These are phyloP conservation scores for Pseudozyma sp. DNA, from an alignment of 1,284 basidiomycete genomes.

Conservation along the genomic window DNA sequence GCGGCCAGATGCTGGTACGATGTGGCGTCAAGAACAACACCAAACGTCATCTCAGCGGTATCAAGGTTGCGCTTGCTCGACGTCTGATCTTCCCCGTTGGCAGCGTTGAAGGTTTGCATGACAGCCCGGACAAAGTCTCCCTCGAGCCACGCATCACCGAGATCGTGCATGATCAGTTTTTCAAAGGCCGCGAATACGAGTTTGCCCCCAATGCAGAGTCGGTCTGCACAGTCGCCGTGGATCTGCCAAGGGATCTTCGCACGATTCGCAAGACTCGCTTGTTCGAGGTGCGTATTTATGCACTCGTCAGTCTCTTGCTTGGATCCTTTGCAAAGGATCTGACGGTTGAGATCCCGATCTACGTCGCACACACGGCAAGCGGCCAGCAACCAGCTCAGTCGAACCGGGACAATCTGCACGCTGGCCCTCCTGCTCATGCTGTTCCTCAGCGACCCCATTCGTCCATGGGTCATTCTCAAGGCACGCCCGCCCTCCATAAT, in stretches of 20 bases:
- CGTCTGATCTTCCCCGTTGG: constrained; percentile 60
- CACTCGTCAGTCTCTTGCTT: constrained; percentile 52
- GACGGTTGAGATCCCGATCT: constrained; percentile 59
- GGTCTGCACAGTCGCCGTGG: constrained; percentile 55
- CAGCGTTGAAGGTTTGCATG: constrained; percentile 44
- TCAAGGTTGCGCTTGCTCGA: constrained; percentile 57
- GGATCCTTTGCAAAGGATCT: constrained; percentile 64
- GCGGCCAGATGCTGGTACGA: constrained; percentile 54
- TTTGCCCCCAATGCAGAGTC: constrained; percentile 56
- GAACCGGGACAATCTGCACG: constrained; percentile 14
- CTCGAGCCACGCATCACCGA: constrained; percentile 63
- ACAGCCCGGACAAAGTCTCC: constrained; percentile 39
- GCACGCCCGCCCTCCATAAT: constrained; percentile 12
- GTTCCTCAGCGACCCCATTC: constrained; percentile 40
- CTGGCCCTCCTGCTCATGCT: constrained; percentile 12
- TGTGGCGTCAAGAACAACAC: constrained; percentile 64
- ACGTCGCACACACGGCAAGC: constrained; percentile 56
- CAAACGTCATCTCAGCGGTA: constrained; percentile 57
- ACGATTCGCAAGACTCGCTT: constrained; percentile 61
- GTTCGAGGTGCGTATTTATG: constrained; percentile 57
- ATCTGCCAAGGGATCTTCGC: constrained; percentile 55
- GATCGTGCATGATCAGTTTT: constrained; percentile 54
- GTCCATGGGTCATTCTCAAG: constrained; percentile 32
- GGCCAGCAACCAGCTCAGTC: constrained; percentile 30
- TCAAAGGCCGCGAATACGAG: constrained; percentile 62